phyloP scores from a whole-genome alignment of 257 asterid species.

The Salvia hispanica region DNA sequence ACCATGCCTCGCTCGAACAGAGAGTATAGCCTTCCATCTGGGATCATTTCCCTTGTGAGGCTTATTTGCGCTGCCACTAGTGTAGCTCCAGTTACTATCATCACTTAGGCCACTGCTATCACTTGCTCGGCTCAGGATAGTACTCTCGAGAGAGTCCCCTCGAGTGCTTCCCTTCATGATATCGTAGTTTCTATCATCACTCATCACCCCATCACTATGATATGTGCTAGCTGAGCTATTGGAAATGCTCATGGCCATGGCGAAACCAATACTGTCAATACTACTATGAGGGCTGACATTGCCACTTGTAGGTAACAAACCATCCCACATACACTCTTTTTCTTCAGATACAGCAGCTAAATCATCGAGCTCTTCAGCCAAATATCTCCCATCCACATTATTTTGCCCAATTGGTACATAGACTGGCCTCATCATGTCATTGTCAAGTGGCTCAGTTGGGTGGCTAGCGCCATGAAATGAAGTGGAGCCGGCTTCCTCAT shows the following conservation, averaged over 20 bases:
- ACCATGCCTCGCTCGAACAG: constrained; percentile 52
- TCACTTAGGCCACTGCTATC: constrained; percentile 65
- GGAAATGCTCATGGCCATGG: too few species aligned
- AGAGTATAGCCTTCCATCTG: constrained; percentile 61
- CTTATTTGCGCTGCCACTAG: constrained; percentile 51
- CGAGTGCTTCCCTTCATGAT: constrained; percentile 39
- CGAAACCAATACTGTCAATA: too few species aligned
- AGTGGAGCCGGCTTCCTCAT: constrained; percentile 61
- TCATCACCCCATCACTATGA: constrained; percentile 42
- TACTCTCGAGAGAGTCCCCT: constrained; percentile 57
- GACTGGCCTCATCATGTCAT: constrained; percentile 66
- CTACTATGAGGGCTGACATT: too few species aligned
- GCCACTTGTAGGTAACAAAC: too few species aligned
- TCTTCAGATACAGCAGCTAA: constrained; percentile 35
- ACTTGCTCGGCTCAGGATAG: constrained; percentile 54
- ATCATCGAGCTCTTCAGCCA: constrained; percentile 37
- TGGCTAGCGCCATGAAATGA: constrained; percentile 84
- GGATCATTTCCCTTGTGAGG: constrained; percentile 69
- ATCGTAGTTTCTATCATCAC: constrained; percentile 43
- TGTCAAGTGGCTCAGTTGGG: constrained; percentile 76
- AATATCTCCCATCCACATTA: constrained; percentile 36
- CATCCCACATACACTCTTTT: constrained; percentile 60
- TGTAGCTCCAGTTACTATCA: constrained; percentile 63
- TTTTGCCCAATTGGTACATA: constrained; percentile 59
- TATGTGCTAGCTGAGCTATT: too few species aligned